Evolutionary conservation across 257 asterid species (phyloP).

Genomic region (Ehretia macrophylla): DNA sequence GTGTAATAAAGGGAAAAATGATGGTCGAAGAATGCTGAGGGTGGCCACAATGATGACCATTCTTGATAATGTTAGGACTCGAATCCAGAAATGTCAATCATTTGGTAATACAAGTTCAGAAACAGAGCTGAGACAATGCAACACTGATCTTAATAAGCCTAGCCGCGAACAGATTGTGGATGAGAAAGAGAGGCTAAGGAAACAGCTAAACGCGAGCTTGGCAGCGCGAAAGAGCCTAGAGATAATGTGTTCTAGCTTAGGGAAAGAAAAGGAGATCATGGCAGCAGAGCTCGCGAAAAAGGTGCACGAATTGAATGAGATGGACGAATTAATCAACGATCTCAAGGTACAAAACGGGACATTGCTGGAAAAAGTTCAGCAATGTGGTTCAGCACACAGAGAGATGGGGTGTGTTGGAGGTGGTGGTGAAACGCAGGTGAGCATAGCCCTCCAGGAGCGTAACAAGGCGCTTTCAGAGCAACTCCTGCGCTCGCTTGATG

Average conservation of each 20-base stretch:
- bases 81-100: conserved; percentile 63
- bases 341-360: conserved; percentile 45
- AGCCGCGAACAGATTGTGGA: conserved; percentile 19
- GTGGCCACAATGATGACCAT: conserved; percentile 87
- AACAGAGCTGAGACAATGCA: conserved; percentile 34
- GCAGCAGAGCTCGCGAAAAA: conserved; percentile 53
- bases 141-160: conserved; percentile 28
- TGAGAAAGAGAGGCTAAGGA: conserved; percentile 50
- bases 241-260: conserved; percentile 63
- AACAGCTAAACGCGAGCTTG: conserved; percentile 42
- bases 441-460: conserved; percentile 40
- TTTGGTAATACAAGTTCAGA: conserved; percentile 39
- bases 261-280: conserved; percentile 76
- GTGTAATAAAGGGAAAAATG: conserved; percentile 44
- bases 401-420: conserved; percentile 3
- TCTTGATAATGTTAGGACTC: conserved; percentile 49
- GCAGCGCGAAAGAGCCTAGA: conserved; percentile 62
- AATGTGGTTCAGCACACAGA: conserved; percentile 29
- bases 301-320: conserved; percentile 41
- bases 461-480: conserved; percentile 40
- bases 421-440: conserved; percentile 23
- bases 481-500: conserved; percentile 44
- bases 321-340: conserved; percentile 50
- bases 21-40: conserved; percentile 70
- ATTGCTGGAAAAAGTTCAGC: conserved; percentile 37